Conservation (phyloP, 2,329 filamentous ascomycete genomes). For the Sarocladium oryzae region DNA sequence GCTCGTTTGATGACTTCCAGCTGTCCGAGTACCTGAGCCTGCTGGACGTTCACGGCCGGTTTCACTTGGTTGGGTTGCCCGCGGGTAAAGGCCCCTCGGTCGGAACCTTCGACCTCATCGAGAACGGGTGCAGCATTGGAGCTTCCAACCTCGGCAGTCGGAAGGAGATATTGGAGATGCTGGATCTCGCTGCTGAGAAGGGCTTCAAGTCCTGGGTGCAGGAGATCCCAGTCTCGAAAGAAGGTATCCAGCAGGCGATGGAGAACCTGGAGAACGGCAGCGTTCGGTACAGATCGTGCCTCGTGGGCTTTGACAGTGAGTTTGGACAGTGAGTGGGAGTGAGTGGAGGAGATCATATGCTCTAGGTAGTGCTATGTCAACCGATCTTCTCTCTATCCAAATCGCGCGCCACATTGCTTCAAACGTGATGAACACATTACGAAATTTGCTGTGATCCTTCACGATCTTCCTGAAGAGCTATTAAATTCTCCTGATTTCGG, state of each 20-base stretch:
- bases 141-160: conserved; percentile 42
- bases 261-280: conserved; percentile 46
- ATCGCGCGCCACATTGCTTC: no score
- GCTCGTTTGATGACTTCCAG: conserved; percentile 45
- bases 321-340: no score
- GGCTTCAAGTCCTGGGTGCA: conserved; percentile 47
- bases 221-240: conserved; percentile 42
- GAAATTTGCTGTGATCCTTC: no score
- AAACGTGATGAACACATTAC: no score
- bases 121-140: conserved; percentile 42
- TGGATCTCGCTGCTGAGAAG: conserved; percentile 48
- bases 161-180: conserved; percentile 53
- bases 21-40: conserved; percentile 53
- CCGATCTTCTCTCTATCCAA: no score
- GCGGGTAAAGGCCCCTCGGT: conserved; percentile 18
- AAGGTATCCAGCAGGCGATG: conserved; percentile 36
- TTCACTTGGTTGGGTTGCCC: conserved; percentile 54
- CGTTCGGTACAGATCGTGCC: conserved; percentile 29
- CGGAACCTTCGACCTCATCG: conserved; percentile 41
- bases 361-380: no score
- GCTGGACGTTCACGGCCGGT: conserved; percentile 50
- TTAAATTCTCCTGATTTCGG: no score
- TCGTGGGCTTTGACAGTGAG: no score
- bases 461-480: no score
- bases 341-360: no score